These are phyloP conservation scores for Collybia mongolica DNA, from an alignment of 768 basidiomycete genomes.

Conservation along the genomic window DNA sequence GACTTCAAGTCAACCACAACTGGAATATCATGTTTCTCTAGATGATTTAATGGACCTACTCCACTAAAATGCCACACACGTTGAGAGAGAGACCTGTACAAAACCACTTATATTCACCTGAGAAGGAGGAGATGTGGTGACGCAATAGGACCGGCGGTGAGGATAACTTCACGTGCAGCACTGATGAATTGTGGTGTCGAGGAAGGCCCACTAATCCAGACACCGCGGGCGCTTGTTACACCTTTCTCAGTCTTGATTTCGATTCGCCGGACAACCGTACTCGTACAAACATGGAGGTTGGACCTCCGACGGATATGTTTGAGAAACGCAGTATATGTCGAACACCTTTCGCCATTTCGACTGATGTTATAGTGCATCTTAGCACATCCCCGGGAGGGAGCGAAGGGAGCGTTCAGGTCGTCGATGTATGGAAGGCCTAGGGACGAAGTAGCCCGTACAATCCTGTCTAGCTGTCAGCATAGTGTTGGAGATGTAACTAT, in stretches of 20 bases:
- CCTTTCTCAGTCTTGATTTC: slow-evolving; percentile 4
- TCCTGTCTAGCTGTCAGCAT: slow-evolving; percentile 4
- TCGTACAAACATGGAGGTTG: slow-evolving; percentile 19
- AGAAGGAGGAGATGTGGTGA: slow-evolving; percentile 39
- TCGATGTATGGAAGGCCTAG: slow-evolving; percentile 17
- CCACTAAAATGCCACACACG: slow-evolving; percentile 23
- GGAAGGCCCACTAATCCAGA: neutral
- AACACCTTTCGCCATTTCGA: slow-evolving; percentile 11
- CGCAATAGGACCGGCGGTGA: slow-evolving; percentile 37
- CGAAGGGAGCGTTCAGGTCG: slow-evolving; percentile 17
- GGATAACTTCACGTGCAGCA: slow-evolving; percentile 20
- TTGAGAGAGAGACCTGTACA: neutral
- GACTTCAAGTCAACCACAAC: slow-evolving; percentile 29
- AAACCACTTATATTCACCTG: slow-evolving; percentile 20
- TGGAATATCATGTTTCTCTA: slow-evolving; percentile 24
- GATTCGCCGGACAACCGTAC: slow-evolving; percentile 15
- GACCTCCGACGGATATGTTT: slow-evolving; percentile 12
- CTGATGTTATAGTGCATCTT: slow-evolving; percentile 19
- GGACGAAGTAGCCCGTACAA: slow-evolving; percentile 5
- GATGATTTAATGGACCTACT: slow-evolving; percentile 36
- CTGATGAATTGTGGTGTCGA: neutral
- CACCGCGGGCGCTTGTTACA: neutral
- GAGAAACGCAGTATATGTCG: slow-evolving; percentile 21
- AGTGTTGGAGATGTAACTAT: neutral
- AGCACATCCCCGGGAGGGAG: slow-evolving; percentile 15